Evolutionary conservation across 2,329 filamentous ascomycete species (phyloP).

Genomic region (Zasmidium cellare): DNA sequence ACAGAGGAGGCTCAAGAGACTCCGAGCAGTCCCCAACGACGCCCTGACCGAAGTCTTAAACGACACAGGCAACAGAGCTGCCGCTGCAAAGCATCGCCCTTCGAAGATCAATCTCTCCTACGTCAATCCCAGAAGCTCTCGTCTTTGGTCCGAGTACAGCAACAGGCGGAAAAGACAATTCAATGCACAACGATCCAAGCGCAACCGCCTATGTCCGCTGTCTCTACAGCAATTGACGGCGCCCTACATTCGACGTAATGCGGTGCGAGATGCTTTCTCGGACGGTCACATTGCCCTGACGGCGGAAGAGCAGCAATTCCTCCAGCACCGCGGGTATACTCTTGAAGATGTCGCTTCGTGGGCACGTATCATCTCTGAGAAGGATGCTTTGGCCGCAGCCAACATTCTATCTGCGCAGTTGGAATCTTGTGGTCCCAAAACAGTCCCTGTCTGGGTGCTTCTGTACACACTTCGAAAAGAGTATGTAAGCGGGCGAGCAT

Average conservation of each 20-base stretch:
- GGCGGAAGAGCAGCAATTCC: conserved; percentile 7
- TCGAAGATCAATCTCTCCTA: conserved; percentile 14
- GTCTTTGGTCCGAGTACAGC: not conserved
- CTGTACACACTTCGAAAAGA: conserved; percentile 48
- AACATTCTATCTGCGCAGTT: conserved; percentile 13
- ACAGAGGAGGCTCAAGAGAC: not conserved
- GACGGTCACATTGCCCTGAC: conserved; percentile 14
- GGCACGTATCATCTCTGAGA: conserved; percentile 23
- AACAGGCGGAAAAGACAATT: not conserved
- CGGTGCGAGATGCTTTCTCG: no score
- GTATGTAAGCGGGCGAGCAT: conserved; percentile 41
- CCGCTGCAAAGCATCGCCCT: not conserved
- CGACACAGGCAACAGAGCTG: not conserved
- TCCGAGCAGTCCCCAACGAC: not conserved
- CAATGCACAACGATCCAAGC: not conserved
- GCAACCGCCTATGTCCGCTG: not conserved
- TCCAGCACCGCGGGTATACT: conserved; percentile 19
- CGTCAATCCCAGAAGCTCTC: conserved; percentile 1
- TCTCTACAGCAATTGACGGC: conserved; percentile 19
- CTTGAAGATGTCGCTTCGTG: conserved; percentile 27
- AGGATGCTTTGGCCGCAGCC: conserved; percentile 24
- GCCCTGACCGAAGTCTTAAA: conserved; percentile 14
- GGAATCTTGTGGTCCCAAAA: conserved; percentile 20
- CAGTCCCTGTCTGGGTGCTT: conserved; percentile 47
- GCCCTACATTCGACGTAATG: conserved; percentile 17